A percentile compares a stretch with the other conserved stretches of the same genome.
These are phyloP conservation scores for Candida nanaspora DNA, from an alignment of 805 yeast species.

Conservation along the genomic window DNA sequence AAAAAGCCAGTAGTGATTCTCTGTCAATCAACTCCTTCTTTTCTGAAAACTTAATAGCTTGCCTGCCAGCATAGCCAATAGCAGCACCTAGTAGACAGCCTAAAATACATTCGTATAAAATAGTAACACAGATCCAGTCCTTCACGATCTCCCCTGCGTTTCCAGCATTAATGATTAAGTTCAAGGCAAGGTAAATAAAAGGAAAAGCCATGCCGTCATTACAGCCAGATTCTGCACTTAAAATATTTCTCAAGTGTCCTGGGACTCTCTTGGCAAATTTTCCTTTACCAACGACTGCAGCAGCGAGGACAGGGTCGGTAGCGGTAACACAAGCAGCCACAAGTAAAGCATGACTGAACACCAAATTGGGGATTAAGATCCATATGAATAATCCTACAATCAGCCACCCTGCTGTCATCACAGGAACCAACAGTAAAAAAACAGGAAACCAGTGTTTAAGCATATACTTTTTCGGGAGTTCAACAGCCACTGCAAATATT, in stretches of 20 bases:
- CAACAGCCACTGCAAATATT: constrained; percentile 67
- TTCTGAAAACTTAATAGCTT: constrained; percentile 48
- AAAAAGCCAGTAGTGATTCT: constrained; percentile 51
- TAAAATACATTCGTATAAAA: constrained; percentile 55
- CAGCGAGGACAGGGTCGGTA: constrained; percentile 70
- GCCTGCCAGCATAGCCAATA: constrained; percentile 44
- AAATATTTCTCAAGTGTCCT: constrained; percentile 50
- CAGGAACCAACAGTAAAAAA: constrained; percentile 52
- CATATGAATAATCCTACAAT: constrained; percentile 57
- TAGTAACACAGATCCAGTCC: constrained; percentile 55
- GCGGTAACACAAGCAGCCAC: constrained; percentile 71
- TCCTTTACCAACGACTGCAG: constrained; percentile 69
- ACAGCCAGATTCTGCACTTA: constrained; percentile 69
- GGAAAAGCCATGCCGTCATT: constrained; percentile 73
- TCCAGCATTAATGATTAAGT: constrained; percentile 43
- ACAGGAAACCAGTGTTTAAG: constrained; percentile 52
- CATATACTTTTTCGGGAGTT: constrained; percentile 62
- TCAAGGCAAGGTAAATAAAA: constrained; percentile 54
- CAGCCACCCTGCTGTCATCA: constrained; percentile 68
- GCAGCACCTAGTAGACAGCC: constrained; percentile 46
- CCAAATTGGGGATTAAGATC: constrained; percentile 50
- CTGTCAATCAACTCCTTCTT: constrained; percentile 46
- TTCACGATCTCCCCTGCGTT: constrained; percentile 44
- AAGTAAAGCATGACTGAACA: constrained; percentile 48
- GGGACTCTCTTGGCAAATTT: constrained; percentile 63